phyloP scores from a whole-genome alignment of 371 early-diverging fungal genomes.

The Saksenaea vasiformis region DNA sequence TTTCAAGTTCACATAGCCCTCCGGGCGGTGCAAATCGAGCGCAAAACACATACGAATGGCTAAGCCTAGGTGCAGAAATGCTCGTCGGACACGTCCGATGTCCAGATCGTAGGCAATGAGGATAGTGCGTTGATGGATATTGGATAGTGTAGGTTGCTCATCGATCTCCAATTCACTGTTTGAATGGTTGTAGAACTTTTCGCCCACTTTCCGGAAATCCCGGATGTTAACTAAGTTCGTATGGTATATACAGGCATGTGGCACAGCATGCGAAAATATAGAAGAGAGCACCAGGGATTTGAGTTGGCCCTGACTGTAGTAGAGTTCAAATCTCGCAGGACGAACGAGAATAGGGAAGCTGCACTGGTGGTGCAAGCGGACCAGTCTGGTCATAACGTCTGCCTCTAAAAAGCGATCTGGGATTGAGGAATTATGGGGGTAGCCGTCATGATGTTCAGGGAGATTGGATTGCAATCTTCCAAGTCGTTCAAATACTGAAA shows the following conservation, averaged over 20 bases:
- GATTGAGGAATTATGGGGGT: not conserved
- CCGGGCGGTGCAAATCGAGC: conserved; percentile 30
- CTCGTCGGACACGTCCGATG: conserved; percentile 30
- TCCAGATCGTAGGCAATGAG: conserved; percentile 38
- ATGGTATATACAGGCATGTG: conserved; percentile 33
- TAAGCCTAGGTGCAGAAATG: conserved; percentile 36
- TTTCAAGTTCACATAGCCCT: conserved; percentile 27
- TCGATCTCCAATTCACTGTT: conserved; percentile 25
- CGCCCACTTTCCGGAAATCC: conserved; percentile 28
- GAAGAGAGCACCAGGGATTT: conserved; percentile 28
- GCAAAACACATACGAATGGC: conserved; percentile 38
- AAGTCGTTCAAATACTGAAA: conserved; percentile 31
- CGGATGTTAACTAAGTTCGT: conserved; percentile 27
- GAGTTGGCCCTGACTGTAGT: conserved; percentile 21
- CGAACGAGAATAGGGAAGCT: conserved; percentile 31
- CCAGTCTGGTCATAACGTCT: conserved; percentile 24
- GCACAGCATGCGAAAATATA: conserved; percentile 30
- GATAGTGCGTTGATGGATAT: conserved; percentile 34
- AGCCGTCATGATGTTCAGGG: not conserved
- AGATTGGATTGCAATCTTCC: conserved; percentile 14
- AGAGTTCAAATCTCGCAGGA: conserved; percentile 29
- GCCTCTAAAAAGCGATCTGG: conserved; percentile 13
- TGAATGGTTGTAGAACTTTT: conserved; percentile 29
- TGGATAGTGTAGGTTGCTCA: conserved; percentile 27
- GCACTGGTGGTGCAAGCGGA: conserved; percentile 34